Evolutionary conservation across 169 alveolate genomes (phyloP).

Genomic region (Toxoplasma gondii): DNA sequence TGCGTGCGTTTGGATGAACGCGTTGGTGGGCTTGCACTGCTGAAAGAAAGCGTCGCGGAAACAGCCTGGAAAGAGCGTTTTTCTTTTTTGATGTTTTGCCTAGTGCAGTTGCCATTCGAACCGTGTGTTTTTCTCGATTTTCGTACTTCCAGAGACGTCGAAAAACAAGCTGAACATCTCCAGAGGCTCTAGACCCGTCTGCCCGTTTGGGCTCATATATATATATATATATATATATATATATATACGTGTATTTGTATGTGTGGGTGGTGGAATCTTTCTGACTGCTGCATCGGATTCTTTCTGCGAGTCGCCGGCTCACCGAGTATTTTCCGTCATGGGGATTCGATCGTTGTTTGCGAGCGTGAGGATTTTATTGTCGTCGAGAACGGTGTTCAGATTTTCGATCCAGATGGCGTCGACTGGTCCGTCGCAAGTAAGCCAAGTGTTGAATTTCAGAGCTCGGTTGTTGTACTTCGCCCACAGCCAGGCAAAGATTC

Average conservation of each 20-base stretch:
- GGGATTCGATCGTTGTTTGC: constrained; percentile 95
- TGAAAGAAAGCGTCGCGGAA: no score
- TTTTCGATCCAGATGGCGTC: constrained; percentile 97
- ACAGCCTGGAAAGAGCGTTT: no score
- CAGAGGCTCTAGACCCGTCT: neutral
- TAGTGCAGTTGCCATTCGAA: no score
- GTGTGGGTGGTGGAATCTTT: neutral
- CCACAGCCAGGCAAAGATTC: constrained; percentile 95
- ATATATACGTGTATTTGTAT: neutral
- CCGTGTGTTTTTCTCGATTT: no score
- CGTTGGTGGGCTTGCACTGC: no score
- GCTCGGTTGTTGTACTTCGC: constrained; percentile 91
- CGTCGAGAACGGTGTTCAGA: constrained; percentile 96
- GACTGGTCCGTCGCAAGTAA: constrained; percentile 96
- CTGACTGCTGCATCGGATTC: no score
- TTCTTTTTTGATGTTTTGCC: no score
- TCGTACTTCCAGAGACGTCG: no score
- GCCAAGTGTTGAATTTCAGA: constrained; percentile 92
- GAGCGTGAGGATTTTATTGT: constrained; percentile 91
- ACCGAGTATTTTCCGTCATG: constrained; percentile 91
- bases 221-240: neutral
- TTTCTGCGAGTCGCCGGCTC: no score
- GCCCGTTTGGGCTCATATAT: neutral
- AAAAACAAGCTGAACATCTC: no score
- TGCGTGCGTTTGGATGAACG: no score